Evolutionary conservation across 169 alveolate genomes (phyloP).

Genomic region (Perkinsus olseni): DNA sequence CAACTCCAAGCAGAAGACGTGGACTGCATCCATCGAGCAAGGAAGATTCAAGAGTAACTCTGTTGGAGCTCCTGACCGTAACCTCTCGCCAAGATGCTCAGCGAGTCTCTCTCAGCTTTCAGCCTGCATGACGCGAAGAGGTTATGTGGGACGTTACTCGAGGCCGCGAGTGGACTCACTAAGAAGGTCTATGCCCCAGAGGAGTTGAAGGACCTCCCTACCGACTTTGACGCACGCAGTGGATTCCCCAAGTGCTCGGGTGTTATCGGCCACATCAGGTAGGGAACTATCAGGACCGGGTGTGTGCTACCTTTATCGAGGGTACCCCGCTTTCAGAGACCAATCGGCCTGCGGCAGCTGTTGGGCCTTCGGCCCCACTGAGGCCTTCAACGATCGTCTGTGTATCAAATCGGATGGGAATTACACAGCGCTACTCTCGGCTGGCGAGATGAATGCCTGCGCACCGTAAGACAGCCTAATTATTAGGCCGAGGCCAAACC

Average conservation of each 20-base stretch:
- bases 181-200: background rate
- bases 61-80: background rate
- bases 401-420: conserved; percentile 45
- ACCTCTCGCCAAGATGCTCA: background rate
- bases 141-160: background rate
- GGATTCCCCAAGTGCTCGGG: background rate
- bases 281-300: too few relatives aligned
- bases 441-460: background rate
- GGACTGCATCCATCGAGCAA: background rate
- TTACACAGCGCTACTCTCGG: background rate
- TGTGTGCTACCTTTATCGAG: background rate
- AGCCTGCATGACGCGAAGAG: background rate
- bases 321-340: conserved; percentile 27
- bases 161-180: background rate
- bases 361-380: conserved; percentile 78
- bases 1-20: background rate
- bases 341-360: conserved; percentile 72
- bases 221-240: background rate
- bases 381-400: conserved; percentile 64
- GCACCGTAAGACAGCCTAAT: background rate
- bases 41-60: background rate
- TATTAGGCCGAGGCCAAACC: too few relatives aligned
- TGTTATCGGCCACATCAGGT: conserved; percentile 44
- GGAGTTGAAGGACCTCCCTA: background rate
- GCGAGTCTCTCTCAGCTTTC: background rate